A percentile compares a stretch with the other conserved stretches of the same genome.
Evolutionary conservation across 192 early-diverging fungal genomes (phyloP).

Genomic region (Globomyces pollinis-pini): DNA sequence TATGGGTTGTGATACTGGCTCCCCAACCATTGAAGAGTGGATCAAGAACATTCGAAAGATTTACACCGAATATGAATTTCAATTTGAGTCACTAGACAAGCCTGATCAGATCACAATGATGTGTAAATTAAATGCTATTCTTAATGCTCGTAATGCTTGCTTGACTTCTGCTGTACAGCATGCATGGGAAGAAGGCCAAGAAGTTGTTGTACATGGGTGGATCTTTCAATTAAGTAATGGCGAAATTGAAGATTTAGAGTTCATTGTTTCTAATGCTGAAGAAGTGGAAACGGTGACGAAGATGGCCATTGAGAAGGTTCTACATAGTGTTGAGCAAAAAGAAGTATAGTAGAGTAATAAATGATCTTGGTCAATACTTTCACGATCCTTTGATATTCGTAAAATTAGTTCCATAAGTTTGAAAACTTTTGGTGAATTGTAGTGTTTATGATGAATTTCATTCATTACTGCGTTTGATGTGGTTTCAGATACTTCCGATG

Average conservation of each 20-base stretch:
- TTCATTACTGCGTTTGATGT: too few species aligned
- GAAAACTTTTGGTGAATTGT: too few species aligned
- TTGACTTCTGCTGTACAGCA: constrained; percentile 76
- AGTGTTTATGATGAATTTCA: too few species aligned
- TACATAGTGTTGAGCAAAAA: background rate
- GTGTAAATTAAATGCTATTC: constrained; percentile 67
- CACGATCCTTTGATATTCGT: background rate
- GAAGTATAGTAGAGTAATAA: too few species aligned
- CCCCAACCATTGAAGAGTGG: background rate
- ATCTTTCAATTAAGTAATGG: constrained; percentile 33
- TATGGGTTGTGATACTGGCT: constrained; percentile 19
- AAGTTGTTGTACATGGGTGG: constrained; percentile 49
- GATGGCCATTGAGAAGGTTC: background rate
- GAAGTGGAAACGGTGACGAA: background rate
- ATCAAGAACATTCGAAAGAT: background rate
- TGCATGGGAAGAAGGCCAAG: constrained; percentile 70
- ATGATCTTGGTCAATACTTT: background rate
- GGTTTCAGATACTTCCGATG: too few species aligned
- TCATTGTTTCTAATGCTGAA: background rate
- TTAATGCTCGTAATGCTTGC: constrained; percentile 62
- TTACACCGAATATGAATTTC: too few species aligned
- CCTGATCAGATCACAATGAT: constrained; percentile 27
- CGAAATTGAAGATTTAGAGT: constrained; percentile 17
- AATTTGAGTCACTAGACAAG: constrained; percentile 40
- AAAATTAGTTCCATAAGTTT: background rate